Conservation (phyloP, 208 protist genomes). For the Acanthamoeba polyphaga region DNA sequence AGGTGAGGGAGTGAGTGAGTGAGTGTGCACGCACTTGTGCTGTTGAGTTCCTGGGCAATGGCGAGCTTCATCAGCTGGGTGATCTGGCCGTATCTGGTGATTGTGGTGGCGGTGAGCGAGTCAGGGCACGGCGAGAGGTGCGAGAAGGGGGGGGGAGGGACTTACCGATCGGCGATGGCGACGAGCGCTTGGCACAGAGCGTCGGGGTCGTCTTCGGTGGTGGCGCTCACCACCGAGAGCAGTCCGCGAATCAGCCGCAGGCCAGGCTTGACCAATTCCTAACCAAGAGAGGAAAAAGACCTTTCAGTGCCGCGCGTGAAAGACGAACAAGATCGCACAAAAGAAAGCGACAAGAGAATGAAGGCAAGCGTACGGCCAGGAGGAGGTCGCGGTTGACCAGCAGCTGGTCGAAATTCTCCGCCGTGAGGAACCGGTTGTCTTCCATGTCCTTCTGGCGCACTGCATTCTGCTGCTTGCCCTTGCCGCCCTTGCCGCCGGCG, state of each 20-base stretch:
- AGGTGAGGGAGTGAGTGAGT: background rate
- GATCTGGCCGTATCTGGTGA: background rate
- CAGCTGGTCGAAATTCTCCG: slow-evolving; percentile 47
- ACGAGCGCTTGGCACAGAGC: slow-evolving; percentile 26
- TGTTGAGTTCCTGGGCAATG: slow-evolving; percentile 28
- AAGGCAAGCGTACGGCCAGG: background rate
- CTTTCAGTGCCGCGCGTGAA: background rate
- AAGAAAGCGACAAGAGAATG: background rate
- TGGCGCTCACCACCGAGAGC: slow-evolving; percentile 28
- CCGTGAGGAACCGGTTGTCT: background rate
- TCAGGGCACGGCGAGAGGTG: background rate
- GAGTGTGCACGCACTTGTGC: background rate
- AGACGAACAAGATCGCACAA: background rate
- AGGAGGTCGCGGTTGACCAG: slow-evolving; percentile 12
- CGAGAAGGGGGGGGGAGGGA: no score
- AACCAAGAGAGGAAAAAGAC: background rate
- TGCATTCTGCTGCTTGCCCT: background rate
- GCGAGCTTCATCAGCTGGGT: slow-evolving; percentile 46
- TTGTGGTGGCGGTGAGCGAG: background rate
- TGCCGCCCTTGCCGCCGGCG: background rate
- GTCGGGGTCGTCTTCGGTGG: slow-evolving; percentile 25
- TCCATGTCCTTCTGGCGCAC: background rate
- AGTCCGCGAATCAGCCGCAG: slow-evolving; percentile 9
- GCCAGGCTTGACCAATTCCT: slow-evolving; percentile 29
- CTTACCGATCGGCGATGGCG: background rate